Conservation (phyloP, 1,139 yeast species). For the Nakaseomyces delphensis region DNA sequence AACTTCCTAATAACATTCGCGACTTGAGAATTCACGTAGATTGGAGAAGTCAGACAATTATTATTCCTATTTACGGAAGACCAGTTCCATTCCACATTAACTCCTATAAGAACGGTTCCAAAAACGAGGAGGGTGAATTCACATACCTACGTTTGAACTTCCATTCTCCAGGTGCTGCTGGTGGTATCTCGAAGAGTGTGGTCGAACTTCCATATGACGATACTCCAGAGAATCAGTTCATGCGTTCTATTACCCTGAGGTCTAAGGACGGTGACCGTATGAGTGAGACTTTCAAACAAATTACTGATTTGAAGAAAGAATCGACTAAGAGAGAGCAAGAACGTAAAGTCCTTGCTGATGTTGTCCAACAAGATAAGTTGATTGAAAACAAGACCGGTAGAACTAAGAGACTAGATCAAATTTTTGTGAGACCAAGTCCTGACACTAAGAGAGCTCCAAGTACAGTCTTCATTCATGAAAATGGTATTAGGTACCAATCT, state of each 20-base stretch:
- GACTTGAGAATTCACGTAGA: slow-evolving; percentile 86
- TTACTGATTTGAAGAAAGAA: slow-evolving; percentile 86
- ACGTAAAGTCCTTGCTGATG: slow-evolving; percentile 88
- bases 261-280: slow-evolving; percentile 88
- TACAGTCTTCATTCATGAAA: slow-evolving; percentile 82
- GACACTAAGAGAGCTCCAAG: slow-evolving; percentile 95
- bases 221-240: slow-evolving; percentile 72
- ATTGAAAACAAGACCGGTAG: slow-evolving; percentile 73
- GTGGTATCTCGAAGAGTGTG: slow-evolving; percentile 59
- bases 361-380: slow-evolving; percentile 83
- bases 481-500: slow-evolving; percentile 90
- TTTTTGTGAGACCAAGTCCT: slow-evolving; percentile 90
- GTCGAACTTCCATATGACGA: slow-evolving; percentile 88
- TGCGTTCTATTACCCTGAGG: slow-evolving; percentile 80
- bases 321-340: slow-evolving; percentile 87
- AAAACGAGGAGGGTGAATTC: slow-evolving; percentile 92
- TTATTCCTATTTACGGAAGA: slow-evolving; percentile 87
- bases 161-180: slow-evolving; percentile 84
- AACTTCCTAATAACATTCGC: slow-evolving; percentile 73
- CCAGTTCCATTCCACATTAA: slow-evolving; percentile 98
- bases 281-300: slow-evolving; percentile 83
- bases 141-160: slow-evolving; percentile 86
- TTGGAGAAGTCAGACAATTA: slow-evolving; percentile 76
- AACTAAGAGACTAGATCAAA: slow-evolving; percentile 78
- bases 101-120: slow-evolving; percentile 87